A percentile compares a stretch with the other conserved stretches of the same genome.
These are phyloP conservation scores for Symbiodinium natans DNA, from an alignment of 73 alveolate genomes.

Conservation along the genomic window DNA sequence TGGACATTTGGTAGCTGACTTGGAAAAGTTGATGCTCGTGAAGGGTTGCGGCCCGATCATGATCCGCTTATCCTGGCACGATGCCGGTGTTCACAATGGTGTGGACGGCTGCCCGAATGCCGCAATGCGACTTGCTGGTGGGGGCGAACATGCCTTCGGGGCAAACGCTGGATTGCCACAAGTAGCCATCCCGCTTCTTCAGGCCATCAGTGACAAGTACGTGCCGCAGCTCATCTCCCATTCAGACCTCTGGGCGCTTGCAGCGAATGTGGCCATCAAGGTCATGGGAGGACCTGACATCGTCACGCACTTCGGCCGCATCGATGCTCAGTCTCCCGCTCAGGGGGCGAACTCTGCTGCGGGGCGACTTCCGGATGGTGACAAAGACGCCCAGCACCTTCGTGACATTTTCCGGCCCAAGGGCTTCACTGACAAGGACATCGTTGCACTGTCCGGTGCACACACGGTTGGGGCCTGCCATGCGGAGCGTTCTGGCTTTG, in stretches of 20 bases:
- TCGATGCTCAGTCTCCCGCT: slow-evolving; percentile 1
- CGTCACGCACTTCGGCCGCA: slow-evolving; percentile 79
- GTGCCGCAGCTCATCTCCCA: slow-evolving; percentile 54
- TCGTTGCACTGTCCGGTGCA: slow-evolving; percentile 95
- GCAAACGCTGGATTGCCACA: slow-evolving; percentile 62
- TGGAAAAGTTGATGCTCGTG: slow-evolving; percentile 29
- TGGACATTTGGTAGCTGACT: slow-evolving; percentile 61
- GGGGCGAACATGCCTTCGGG: slow-evolving; percentile 49
- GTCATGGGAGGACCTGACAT: slow-evolving; percentile 80
- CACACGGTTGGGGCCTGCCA: slow-evolving; percentile 95
- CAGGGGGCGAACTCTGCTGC: neutral
- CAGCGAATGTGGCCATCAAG: slow-evolving; percentile 78
- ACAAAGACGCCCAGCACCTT: slow-evolving; percentile 44
- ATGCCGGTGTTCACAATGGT: slow-evolving; percentile 71
- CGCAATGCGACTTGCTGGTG: slow-evolving; percentile 38
- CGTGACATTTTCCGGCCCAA: slow-evolving; percentile 51
- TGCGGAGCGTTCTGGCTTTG: slow-evolving; percentile 80
- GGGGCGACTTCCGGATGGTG: slow-evolving; percentile 20
- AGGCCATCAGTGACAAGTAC: slow-evolving; percentile 35
- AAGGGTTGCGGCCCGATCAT: slow-evolving; percentile 82
- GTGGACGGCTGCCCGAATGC: slow-evolving; percentile 28
- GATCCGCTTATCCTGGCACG: slow-evolving; percentile 46
- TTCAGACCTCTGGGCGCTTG: slow-evolving; percentile 76
- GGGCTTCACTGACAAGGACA: slow-evolving; percentile 95
- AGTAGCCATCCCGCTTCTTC: slow-evolving; percentile 63